Conservation (phyloP, 352 stramenopile species). For the Phytophthora meadii region DNA sequence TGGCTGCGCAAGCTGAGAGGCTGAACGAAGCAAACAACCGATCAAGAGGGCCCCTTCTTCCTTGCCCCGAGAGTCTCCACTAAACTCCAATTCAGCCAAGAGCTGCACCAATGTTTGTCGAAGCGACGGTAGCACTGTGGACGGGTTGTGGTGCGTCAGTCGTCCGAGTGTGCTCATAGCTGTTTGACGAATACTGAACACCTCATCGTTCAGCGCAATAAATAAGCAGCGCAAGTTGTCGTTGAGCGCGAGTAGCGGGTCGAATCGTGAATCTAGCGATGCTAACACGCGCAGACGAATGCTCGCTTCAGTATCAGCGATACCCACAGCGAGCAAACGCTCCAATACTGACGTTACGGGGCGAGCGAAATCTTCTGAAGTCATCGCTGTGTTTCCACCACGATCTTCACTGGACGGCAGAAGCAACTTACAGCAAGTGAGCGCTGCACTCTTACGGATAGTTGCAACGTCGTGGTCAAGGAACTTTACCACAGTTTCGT, state of each 20-base stretch:
- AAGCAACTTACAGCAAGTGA: constrained; percentile 89
- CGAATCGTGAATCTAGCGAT: constrained; percentile 84
- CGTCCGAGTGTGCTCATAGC: constrained; percentile 89
- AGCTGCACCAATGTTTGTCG: constrained; percentile 87
- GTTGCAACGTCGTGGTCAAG: constrained; percentile 85
- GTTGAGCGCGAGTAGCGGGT: constrained; percentile 79
- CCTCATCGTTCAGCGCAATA: constrained; percentile 88
- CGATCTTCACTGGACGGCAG: constrained; percentile 74
- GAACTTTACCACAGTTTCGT: constrained; percentile 89
- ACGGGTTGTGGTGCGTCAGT: constrained; percentile 87
- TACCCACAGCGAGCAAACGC: constrained; percentile 82
- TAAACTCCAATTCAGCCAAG: constrained; percentile 88
- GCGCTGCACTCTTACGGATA: constrained; percentile 87
- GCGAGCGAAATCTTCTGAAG: constrained; percentile 74
- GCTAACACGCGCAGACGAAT: constrained; percentile 84
- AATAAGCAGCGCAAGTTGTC: constrained; percentile 88
- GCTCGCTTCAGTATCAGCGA: constrained; percentile 86
- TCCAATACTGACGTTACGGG: constrained; percentile 82
- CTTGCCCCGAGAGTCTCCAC: constrained; percentile 79
- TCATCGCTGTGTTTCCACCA: constrained; percentile 46
- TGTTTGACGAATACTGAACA: constrained; percentile 89
- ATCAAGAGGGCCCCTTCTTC: constrained; percentile 86
- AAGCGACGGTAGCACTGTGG: constrained; percentile 80
- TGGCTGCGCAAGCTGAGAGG: constrained; percentile 78
- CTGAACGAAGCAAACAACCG: constrained; percentile 80